These are phyloP conservation scores for Erodium moschatum DNA, from an alignment of 441 rosid genomes.

Conservation along the genomic window DNA sequence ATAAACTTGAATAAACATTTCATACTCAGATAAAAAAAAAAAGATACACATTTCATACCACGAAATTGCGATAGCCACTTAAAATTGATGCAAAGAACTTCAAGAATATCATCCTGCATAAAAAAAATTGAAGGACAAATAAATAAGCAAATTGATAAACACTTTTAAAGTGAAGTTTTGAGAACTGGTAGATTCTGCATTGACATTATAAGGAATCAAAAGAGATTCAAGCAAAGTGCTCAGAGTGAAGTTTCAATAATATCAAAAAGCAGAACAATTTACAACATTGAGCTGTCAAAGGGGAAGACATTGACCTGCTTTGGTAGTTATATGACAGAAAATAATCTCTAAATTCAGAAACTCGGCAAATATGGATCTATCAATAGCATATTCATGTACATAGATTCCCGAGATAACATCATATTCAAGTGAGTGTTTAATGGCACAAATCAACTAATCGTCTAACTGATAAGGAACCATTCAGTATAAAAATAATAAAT, in stretches of 20 bases:
- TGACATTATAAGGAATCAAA: slow-evolving; percentile 6
- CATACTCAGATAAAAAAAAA: too few species aligned
- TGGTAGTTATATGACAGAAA: background rate
- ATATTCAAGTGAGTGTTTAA: background rate
- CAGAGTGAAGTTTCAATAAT: slow-evolving; percentile 4
- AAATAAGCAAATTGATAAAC: background rate
- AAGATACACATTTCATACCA: slow-evolving; percentile 45
- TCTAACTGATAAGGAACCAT: background rate
- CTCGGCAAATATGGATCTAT: background rate
- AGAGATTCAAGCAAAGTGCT: slow-evolving; percentile 11
- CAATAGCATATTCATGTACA: background rate
- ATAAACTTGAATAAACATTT: too few species aligned
- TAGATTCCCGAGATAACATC: background rate
- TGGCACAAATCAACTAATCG: background rate
- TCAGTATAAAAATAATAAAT: background rate
- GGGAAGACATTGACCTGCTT: background rate
- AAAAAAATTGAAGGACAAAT: background rate
- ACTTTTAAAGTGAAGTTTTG: background rate
- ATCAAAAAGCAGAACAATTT: slow-evolving; percentile 1
- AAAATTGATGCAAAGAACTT: slow-evolving; percentile 86
- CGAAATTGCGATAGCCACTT: slow-evolving; percentile 92
- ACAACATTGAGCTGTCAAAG: slow-evolving; percentile 2
- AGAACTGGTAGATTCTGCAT: background rate
- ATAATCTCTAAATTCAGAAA: background rate
- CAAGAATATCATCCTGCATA: slow-evolving; percentile 63